Conservation (phyloP, 106 monocot genomes). For the Dioscorea dumetorum region DNA sequence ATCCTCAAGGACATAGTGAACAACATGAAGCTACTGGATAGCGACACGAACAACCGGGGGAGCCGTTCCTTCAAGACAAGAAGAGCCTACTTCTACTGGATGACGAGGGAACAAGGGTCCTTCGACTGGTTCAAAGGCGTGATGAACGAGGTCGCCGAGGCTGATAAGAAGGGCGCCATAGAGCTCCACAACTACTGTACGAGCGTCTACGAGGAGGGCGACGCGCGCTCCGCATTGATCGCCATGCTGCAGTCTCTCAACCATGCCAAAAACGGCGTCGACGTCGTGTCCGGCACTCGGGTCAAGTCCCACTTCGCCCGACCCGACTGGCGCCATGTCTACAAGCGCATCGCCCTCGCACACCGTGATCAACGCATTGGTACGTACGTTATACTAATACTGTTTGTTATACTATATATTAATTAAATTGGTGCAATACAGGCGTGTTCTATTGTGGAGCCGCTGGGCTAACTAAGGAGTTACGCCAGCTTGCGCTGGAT, state of each 20-base stretch:
- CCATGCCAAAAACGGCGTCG: constrained; percentile 81
- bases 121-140: constrained; percentile 97
- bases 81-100: constrained; percentile 90
- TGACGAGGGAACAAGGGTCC: constrained; percentile 84
- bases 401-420: neutral
- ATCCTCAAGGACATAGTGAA: constrained; percentile 83
- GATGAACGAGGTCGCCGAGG: constrained; percentile 94
- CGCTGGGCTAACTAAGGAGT: constrained; percentile 37
- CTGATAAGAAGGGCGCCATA: constrained; percentile 52
- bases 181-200: constrained; percentile 97
- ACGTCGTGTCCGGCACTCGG: constrained; percentile 78
- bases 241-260: constrained; percentile 85
- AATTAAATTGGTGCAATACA: constrained; percentile 3
- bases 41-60: neutral
- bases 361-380: constrained; percentile 45
- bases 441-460: constrained; percentile 83
- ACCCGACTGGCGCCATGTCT: constrained; percentile 84
- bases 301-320: constrained; percentile 90
- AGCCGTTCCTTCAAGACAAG: constrained; percentile 36
- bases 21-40: constrained; percentile 56
- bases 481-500: constrained; percentile 43
- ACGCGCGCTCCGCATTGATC: constrained; percentile 80
- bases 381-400: constrained; percentile 6
- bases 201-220: constrained; percentile 97
- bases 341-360: constrained; percentile 68